Conservation (phyloP, 2,329 filamentous ascomycete species). For the Aureobasidium sp. region DNA sequence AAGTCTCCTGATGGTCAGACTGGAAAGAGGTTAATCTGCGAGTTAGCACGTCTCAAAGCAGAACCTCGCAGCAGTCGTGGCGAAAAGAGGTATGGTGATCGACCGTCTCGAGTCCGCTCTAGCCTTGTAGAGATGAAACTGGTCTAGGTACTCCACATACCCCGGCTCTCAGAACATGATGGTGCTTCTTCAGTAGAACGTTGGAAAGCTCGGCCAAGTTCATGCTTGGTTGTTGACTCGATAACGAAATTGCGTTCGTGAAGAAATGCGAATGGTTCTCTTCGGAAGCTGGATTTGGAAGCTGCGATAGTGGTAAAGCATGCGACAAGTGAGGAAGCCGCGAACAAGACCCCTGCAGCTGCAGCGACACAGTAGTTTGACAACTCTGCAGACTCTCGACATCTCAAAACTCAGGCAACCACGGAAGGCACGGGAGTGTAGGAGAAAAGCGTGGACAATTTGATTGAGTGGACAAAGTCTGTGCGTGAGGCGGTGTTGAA, state of each 20-base stretch:
- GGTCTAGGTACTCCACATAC: neutral
- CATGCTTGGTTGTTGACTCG: neutral
- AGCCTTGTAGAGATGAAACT: slow-evolving; percentile 11
- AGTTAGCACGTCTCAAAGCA: slow-evolving; percentile 9
- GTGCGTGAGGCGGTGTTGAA: slow-evolving; percentile 14
- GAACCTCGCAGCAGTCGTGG: neutral
- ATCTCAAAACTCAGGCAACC: slow-evolving; percentile 1
- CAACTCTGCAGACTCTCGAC: neutral
- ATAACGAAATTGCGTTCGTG: neutral
- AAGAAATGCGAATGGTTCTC: neutral
- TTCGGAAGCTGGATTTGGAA: no score
- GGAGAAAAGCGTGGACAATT: neutral
- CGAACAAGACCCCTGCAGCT: neutral
- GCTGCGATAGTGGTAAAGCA: neutral
- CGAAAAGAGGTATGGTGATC: slow-evolving; percentile 5
- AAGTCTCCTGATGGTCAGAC: neutral
- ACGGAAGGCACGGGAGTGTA: slow-evolving; percentile 4
- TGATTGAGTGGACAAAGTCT: neutral
- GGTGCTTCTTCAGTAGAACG: neutral
- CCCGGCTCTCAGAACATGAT: neutral
- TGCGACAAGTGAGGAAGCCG: neutral
- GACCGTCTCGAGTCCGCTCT: slow-evolving; percentile 1
- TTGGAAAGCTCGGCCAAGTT: neutral
- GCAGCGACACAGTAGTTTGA: neutral
- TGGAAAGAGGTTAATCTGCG: neutral